Base-by-base conservation (phyloP, 2,329 filamentous ascomycete species). In the Pyrenophora graminea region DNA sequence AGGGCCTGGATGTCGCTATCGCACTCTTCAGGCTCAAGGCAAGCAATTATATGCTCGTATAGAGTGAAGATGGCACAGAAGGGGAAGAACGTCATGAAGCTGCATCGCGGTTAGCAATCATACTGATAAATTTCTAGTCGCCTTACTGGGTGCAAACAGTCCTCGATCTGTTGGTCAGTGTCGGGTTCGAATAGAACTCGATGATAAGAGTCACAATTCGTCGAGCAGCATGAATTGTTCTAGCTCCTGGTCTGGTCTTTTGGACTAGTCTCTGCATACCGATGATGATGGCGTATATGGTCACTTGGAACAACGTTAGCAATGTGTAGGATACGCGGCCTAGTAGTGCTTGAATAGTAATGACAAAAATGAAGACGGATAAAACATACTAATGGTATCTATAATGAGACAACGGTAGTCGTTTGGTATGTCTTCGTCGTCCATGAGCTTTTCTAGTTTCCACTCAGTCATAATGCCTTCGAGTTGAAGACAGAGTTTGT, bases 21-120 rank as follows among this genome's bases (percentile, higher is more conserved):
- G 53, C 64, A 69, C 12, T 63, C 56, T 0, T 63, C 54, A 0
- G 63, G 62, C 27, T 63, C 31, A 31, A 32, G 54, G 36, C 56
- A 62, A 2, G 59, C 59, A 21, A 70, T 50, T 21, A 69, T 61
- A 37, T 68, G 44, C 34, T 67, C 64, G 51, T 70, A 70, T 2
- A 70, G 60, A 1, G 63, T 56, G 51, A 70, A 69, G 6, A 67
- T 55, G 4, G 64, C 64, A 27, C 62, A 67, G 46, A 70, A 70
- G 0, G 66, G 64, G 32, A 66, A 70, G 32, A 70, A 63, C 30
- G 49, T 61, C 31, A 69, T 61, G 48, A 69, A 69, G 30, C 65
- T 66, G 36, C 4, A 47, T 4, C 4, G 33, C 21, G 10, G 30
- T 52, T 12, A 49, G 30, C 21, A 12, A 13, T 18, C 23, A 8